Evolutionary conservation across 768 basidiomycete genomes (phyloP).

Genomic region (Boletus bicolor): DNA sequence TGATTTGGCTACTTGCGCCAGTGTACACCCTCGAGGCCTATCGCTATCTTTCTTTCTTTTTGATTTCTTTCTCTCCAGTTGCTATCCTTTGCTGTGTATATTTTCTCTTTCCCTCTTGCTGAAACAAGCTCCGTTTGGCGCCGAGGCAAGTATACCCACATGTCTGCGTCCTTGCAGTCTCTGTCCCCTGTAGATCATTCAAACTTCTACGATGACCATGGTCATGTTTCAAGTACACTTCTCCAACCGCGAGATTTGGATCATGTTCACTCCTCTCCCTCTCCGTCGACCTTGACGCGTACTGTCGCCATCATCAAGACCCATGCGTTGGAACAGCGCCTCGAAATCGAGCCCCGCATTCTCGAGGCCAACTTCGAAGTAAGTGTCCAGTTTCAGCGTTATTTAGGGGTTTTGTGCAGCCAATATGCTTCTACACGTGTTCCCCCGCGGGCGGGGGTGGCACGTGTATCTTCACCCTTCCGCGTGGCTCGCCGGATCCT

Average conservation of each 20-base stretch:
- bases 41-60: constrained; percentile 18
- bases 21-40: constrained; percentile 1
- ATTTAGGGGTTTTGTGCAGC: constrained; percentile 1
- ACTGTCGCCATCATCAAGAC: constrained; percentile 85
- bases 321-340: constrained; percentile 67
- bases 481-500: constrained; percentile 15
- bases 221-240: neutral
- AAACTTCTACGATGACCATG: constrained; percentile 13
- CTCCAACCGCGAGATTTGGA: constrained; percentile 4
- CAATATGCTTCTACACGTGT: constrained; percentile 1
- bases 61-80: constrained; percentile 12
- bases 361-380: constrained; percentile 83
- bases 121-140: constrained; percentile 2
- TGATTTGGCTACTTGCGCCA: constrained; percentile 8
- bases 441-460: neutral
- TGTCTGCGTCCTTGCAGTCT: constrained; percentile 19
- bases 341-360: constrained; percentile 79
- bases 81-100: constrained; percentile 22
- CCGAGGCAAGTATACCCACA: constrained; percentile 13
- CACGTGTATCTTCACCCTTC: constrained; percentile 5
- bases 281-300: constrained; percentile 37
- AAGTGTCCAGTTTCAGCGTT: constrained; percentile 18
- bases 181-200: constrained; percentile 15
- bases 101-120: constrained; percentile 2
- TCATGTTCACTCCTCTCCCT: constrained; percentile 8